These are phyloP conservation scores for Colletotrichum neosansevieriae DNA, from an alignment of 2,329 filamentous ascomycete genomes.

Conservation along the genomic window DNA sequence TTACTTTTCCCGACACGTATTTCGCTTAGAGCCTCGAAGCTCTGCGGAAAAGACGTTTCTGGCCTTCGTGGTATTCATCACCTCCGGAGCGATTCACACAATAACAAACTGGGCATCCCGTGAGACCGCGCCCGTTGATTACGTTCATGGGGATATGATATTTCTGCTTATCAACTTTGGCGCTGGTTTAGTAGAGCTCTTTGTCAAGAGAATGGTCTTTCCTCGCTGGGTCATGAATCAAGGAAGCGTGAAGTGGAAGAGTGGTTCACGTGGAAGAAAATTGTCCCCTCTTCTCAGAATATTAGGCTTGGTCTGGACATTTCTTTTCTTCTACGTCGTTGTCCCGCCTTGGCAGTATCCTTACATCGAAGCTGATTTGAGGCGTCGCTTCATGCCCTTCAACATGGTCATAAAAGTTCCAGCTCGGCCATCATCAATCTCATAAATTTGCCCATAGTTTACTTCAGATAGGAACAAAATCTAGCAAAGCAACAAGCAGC, in stretches of 20 bases:
- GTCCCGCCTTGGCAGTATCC: background rate
- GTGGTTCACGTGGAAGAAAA: background rate
- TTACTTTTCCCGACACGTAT: background rate
- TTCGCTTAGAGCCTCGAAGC: accelerated
- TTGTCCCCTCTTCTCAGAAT: background rate
- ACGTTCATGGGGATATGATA: background rate
- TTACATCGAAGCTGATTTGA: background rate
- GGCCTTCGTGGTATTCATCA: background rate
- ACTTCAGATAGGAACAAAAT: too few relatives aligned
- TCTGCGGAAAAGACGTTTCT: background rate
- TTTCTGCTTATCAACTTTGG: background rate
- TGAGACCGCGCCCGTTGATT: background rate
- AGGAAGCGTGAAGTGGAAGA: too few relatives aligned
- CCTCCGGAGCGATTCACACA: background rate
- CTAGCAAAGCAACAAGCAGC: background rate
- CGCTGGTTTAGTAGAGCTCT: background rate
- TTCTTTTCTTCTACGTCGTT: background rate
- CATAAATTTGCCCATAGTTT: too few relatives aligned
- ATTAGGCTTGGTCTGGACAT: background rate
- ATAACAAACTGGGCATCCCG: background rate
- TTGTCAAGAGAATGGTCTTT: background rate
- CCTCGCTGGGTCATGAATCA: too few relatives aligned
- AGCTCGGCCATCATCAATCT: background rate
- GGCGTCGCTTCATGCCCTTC: background rate
- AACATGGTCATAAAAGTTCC: background rate